Evolutionary conservation across 345 rosid species (phyloP).

Genomic region (Lumnitzera racemosa): DNA sequence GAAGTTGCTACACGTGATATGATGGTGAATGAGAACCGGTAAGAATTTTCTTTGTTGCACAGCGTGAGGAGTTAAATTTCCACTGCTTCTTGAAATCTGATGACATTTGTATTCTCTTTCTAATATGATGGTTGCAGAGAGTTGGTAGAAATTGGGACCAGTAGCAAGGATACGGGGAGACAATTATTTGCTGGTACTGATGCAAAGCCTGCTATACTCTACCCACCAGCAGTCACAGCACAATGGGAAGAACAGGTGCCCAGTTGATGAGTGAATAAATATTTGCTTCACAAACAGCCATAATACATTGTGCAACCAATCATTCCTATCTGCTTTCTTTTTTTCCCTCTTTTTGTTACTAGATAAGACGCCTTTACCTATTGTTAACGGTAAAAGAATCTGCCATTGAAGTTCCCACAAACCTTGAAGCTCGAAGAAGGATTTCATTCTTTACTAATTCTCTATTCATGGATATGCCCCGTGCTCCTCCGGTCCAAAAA

Average conservation of each 20-base stretch:
- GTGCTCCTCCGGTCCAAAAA: constrained; percentile 83
- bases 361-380: constrained; percentile 91
- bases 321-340: background rate
- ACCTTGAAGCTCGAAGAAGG: constrained; percentile 97
- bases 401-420: constrained; percentile 77
- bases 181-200: constrained; percentile 93
- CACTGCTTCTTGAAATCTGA: background rate
- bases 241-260: constrained; percentile 96
- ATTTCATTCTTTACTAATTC: constrained; percentile 90
- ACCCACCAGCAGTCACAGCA: constrained; percentile 70
- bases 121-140: constrained; percentile 39
- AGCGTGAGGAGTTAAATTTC: background rate
- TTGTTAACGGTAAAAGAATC: constrained; percentile 91
- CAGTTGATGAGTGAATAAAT: background rate
- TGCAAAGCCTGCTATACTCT: constrained; percentile 72
- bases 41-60: constrained; percentile 15
- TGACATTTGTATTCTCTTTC: background rate
- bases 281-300: constrained; percentile 8
- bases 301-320: background rate
- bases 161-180: constrained; percentile 47
- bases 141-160: constrained; percentile 49
- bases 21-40: constrained; percentile 95
- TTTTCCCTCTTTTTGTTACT: constrained; percentile 12
- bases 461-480: constrained; percentile 96
- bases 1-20: constrained; percentile 93